Conservation (phyloP, 495 filamentous ascomycete species). For the Neurospora sp. region DNA sequence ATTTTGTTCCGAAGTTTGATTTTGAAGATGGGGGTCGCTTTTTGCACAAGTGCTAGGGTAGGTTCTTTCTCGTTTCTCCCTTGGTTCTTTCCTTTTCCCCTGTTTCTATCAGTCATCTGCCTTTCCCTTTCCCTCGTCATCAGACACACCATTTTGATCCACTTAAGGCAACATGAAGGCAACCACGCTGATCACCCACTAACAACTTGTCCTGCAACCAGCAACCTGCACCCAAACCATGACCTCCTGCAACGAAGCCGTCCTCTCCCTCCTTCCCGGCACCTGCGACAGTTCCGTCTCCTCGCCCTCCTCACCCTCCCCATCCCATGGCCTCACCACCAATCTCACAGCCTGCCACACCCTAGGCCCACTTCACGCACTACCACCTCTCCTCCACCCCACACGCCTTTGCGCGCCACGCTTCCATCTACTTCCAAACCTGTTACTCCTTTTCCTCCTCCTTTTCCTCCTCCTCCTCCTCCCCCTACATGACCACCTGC, state of each 20-base stretch:
- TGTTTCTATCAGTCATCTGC: too few species aligned
- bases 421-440: background rate
- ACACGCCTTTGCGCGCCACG: background rate
- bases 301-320: background rate
- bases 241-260: conserved; percentile 4
- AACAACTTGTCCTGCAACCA: conserved; percentile 2
- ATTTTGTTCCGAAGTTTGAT: conserved; percentile 5
- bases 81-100: background rate
- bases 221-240: conserved; percentile 1
- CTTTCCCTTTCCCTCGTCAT: background rate
- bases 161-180: too few species aligned
- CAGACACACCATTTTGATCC: background rate
- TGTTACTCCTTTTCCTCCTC: too few species aligned
- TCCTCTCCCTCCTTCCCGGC: conserved; percentile 1
- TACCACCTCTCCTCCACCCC: background rate
- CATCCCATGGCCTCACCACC: background rate
- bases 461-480: too few species aligned
- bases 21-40: background rate
- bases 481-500: background rate
- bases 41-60: background rate
- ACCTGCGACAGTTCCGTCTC: background rate
- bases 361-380: conserved; percentile 4
- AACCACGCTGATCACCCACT: background rate
- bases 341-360: background rate
- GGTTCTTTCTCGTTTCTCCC: background rate